Base-by-base conservation (phyloP, 176 grass and related monocot species). In the Guadua angustifolia region DNA sequence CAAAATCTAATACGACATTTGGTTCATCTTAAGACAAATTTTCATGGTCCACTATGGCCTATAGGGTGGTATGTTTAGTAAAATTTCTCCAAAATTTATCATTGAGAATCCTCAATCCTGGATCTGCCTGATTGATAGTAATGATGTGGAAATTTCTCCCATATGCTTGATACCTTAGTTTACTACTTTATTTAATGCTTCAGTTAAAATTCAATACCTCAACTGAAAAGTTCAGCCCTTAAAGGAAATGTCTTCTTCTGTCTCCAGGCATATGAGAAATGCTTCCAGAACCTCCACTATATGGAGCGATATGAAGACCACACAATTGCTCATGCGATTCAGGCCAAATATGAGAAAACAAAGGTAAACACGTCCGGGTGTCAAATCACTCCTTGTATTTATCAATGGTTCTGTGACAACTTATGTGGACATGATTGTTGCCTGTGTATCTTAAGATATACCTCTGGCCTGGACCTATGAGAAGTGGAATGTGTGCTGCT, bases 261-360 rank as follows among this genome's bases (percentile, higher is more conserved):
- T 89, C 75, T 85, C 74, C 80, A 98, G 95, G 93, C 95, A 49
- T 95, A 95, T 47, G 95, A 98, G 66, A 98, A 98, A 88, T 98
- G 96, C 83, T 98, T 98, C 85, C 93, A 98, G 83, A 88, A 98
- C 78, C 96, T 98, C 44, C 96, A 98, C 81, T 95, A 94, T 66
- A 91, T 98, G 81, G 96, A 95, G 69, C 91, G 89, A 22, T 98
- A 98, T 4, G 91, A 98, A 74, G 95, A 95, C 49, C 95, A 98
- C 83, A 98, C 93, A 66, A 93, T 98, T 75, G 93, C 95, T 73
- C 91, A 98, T 87, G 90, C 93, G 73, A 92, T 98, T 51, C 93
- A 98, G 72, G 78, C 93, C 35, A 94, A 95, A 87, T 98, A 95
- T 71, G 91, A 90, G 75, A 98, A 98, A 75, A 98, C 95, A n/a